Conservation (phyloP, 2,329 filamentous ascomycete species). For the Monosporascus ibericus region DNA sequence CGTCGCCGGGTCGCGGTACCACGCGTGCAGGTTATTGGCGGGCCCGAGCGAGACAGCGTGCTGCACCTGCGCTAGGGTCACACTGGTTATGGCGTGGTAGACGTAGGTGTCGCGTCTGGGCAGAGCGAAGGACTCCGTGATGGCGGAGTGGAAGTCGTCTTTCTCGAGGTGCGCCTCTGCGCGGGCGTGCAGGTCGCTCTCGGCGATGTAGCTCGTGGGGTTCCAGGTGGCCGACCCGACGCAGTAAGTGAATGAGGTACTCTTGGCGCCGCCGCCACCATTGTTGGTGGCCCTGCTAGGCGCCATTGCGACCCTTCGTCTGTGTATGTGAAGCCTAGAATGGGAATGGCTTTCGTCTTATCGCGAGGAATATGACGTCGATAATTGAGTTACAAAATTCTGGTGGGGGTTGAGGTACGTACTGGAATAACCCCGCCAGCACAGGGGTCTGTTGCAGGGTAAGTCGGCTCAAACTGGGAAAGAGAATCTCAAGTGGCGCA, state of each 20-base stretch:
- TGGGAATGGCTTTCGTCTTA: no score
- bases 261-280: not conserved
- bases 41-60: conserved; percentile 36
- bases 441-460: no score
- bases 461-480: no score
- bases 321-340: no score
- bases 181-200: conserved; percentile 31
- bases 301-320: conserved; percentile 8
- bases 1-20: conserved; percentile 36
- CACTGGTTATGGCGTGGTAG: conserved; percentile 46
- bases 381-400: no score
- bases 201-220: conserved; percentile 33
- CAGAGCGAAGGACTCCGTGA: conserved; percentile 37
- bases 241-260: conserved; percentile 30
- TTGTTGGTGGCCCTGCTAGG: conserved; percentile 6
- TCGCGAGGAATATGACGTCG: no score
- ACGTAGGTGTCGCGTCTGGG: conserved; percentile 39
- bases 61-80: conserved; percentile 43
- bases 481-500: no score
- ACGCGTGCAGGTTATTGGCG: conserved; percentile 40
- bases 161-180: conserved; percentile 31
- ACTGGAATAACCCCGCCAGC: no score
- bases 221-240: conserved; percentile 39
- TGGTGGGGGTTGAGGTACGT: no score
- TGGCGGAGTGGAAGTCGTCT: conserved; percentile 38